Evolutionary conservation across 2,329 filamentous ascomycete species (phyloP), one percentile per base, ranked within the genome.

Genomic region (Westerdykella aurantiaca): DNA sequence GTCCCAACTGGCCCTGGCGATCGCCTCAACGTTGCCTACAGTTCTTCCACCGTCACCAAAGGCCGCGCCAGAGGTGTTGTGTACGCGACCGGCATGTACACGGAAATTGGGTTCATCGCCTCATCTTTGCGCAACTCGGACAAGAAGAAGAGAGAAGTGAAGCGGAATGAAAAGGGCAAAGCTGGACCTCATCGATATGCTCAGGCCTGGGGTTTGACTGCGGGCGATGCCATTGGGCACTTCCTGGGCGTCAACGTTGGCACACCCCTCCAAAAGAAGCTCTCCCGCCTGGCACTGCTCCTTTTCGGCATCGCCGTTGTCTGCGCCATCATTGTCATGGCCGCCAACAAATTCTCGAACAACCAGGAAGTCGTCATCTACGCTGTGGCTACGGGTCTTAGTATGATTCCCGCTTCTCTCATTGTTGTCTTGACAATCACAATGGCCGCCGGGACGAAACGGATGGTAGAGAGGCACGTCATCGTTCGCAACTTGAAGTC

Each of bases 71-170:
- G 74, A 13, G 84, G 83, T 35, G 75, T 87, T 35, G 83, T 86
- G 23, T 78, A 82, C 39, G 76, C 79, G 6, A 85, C 80, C 6
- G 83, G 81, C 31, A 84, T 86, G 79, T 69, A 75, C 46, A 88
- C 85, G 6, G 82, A 88, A 60, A 84, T 88, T 44, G 85, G 85
- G 47, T 80, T 80, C 50, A 88, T 89, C 51, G 85, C 85, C n/a
- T 75, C 79, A 35, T 69, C 84, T 41, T 73, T 90, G 17, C 79
- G 82, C 34, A 76, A 78, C 17, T 74, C 74, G 43, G 38, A 46
- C 14, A 51, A 46, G 38, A 58, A 50, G 55, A 44, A 60, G n/a
- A 59, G 71, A 34, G 63, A 57, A 2, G 69, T 72, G 34, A 73
- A 73, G 60, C 67, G 69, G 14, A 69, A 62, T 31, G 48, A 53